phyloP scores from a whole-genome alignment of 2,329 filamentous ascomycete genomes.

The Pestalotiopsis sp. region DNA sequence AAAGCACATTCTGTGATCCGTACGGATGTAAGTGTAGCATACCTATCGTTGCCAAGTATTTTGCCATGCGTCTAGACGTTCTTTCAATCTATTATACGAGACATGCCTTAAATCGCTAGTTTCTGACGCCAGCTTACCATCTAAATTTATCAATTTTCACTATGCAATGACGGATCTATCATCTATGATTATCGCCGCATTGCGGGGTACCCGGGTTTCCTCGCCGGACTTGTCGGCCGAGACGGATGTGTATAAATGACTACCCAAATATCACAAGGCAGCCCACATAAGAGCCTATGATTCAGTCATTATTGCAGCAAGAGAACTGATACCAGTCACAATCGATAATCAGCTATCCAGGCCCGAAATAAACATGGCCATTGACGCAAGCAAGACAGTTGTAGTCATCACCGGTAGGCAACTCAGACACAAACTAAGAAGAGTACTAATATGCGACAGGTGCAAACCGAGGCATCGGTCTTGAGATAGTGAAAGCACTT shows the following conservation, averaged over 20 bases:
- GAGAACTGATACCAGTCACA: not conserved
- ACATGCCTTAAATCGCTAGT: no score
- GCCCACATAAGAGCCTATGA: not conserved
- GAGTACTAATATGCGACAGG: constrained; percentile 7
- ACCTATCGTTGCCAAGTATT: no score
- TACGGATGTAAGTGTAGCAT: no score
- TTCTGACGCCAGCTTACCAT: no score
- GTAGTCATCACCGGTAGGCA: constrained; percentile 19
- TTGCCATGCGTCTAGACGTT: no score
- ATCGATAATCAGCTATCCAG: not conserved
- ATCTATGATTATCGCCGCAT: not conserved
- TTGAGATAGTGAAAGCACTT: constrained; percentile 19
- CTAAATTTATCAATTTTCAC: no score
- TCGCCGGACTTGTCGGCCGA: constrained; percentile 3
- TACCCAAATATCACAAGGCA: not conserved
- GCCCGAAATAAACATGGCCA: not conserved
- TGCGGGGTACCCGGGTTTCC: not conserved
- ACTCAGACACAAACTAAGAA: no score
- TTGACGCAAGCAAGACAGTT: constrained; percentile 16
- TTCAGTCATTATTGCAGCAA: not conserved
- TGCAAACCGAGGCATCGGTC: constrained; percentile 21
- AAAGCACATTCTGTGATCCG: no score
- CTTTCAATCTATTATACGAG: no score
- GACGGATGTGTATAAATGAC: not conserved
- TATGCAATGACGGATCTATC: not conserved